Base-by-base conservation (phyloP, 331 rosid species). In the Quercus phellos region DNA sequence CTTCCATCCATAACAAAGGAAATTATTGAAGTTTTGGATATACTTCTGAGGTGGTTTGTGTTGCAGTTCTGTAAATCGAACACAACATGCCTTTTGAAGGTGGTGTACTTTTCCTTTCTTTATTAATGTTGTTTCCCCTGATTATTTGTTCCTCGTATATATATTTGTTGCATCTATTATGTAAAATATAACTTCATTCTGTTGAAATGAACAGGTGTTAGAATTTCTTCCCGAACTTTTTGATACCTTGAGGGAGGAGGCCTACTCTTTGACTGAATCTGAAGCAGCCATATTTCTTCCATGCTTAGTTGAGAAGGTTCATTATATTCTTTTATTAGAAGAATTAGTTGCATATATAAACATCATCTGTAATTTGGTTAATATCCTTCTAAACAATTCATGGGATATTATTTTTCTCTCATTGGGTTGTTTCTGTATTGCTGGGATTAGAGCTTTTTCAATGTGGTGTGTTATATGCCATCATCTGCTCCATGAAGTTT, bases 1-100 rank as follows among this genome's bases (percentile, higher is more conserved):
- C 99, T 95, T 72, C 94, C 98, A 26, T 85, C 94, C 72, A 85
- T 86, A 67, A 85, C 87, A 60, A 93, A 91, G 90, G 99, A 95
- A 64, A 72, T 88, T 53, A 85, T 90, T 80, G 99, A 95, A 88
- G 94, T 95, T 87, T 72, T 93, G 77, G 99, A 95, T 87, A 89
- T 95, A 82, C 92, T 95, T 72, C 84, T 95, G 11, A 93, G 92
- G 86, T 95, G 99, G 99, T 86, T 91, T 89, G 97, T 85, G 72
- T 82, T 93, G 85, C 99, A 93, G 84, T 95, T 95, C 82, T 95
- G 98, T 92, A 95, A 95, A 86, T 95, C 98, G 16, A 95, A 95
- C 83, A 95, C 99, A 67, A 95, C 99, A 67, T 91, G 98, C 81
- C 89, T 95, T 64, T 78, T 95, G 81, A 95, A 95, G 99, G 99